A percentile compares a stretch with the other conserved stretches of the same genome.
phyloP scores from a whole-genome alignment of 805 yeast species.

The Torulaspora gathmanii region DNA sequence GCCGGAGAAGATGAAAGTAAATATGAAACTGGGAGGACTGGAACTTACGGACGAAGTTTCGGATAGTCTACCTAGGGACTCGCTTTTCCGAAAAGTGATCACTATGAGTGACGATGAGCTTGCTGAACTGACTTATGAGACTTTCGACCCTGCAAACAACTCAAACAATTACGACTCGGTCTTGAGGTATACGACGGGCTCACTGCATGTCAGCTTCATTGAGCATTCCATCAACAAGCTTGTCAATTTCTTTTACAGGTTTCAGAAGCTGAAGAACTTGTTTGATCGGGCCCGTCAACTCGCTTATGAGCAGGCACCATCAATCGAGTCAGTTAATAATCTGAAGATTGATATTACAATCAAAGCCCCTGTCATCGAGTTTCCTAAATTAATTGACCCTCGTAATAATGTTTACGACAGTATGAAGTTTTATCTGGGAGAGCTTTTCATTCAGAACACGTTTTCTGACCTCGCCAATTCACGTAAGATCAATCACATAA shows the following conservation, averaged over 20 bases:
- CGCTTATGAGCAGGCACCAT: constrained; percentile 76
- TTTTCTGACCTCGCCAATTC: constrained; percentile 39
- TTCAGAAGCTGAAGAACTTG: constrained; percentile 79
- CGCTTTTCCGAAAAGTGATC: constrained; percentile 59
- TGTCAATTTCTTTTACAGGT: constrained; percentile 60
- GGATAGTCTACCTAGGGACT: constrained; percentile 54
- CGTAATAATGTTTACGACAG: constrained; percentile 47
- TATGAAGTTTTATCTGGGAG: constrained; percentile 75
- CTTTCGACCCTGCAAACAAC: constrained; percentile 55
- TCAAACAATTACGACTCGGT: constrained; percentile 43
- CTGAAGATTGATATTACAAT: constrained; percentile 69
- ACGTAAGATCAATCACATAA: constrained; percentile 48
- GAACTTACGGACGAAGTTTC: constrained; percentile 71
- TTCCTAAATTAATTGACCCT: constrained; percentile 55
- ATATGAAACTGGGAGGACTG: constrained; percentile 71
- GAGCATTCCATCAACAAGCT: constrained; percentile 75
- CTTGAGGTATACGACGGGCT: constrained; percentile 51
- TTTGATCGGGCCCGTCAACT: constrained; percentile 87
- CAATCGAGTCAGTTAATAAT: constrained; percentile 46
- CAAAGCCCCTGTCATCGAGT: constrained; percentile 76
- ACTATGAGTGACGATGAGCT: constrained; percentile 71
- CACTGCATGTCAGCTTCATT: constrained; percentile 69
- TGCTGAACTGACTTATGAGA: constrained; percentile 80
- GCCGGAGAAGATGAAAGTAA: constrained; percentile 73
- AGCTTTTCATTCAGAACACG: constrained; percentile 61